These are phyloP conservation scores for Dittrichia graveolens DNA, from an alignment of 129 eudicot genomes.

Conservation along the genomic window DNA sequence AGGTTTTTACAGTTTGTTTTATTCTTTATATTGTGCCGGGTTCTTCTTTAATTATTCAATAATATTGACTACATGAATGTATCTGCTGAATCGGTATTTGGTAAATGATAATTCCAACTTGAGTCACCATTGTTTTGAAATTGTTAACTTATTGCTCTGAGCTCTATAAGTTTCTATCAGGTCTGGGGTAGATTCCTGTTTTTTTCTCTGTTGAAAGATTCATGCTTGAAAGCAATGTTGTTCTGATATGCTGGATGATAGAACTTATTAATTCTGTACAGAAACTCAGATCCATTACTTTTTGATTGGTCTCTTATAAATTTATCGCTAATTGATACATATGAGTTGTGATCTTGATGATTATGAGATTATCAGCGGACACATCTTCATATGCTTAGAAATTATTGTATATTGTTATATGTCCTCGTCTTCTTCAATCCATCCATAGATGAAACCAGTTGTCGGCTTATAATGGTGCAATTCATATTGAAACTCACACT, in stretches of 20 bases:
- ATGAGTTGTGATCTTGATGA: constrained; percentile 5
- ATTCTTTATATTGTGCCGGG: not conserved
- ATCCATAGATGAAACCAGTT: not conserved
- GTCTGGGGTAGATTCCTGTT: too few relatives aligned
- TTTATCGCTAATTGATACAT: not conserved
- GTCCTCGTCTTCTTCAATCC: not conserved
- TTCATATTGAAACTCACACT: not conserved
- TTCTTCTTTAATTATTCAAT: too few relatives aligned
- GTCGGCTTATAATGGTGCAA: not conserved
- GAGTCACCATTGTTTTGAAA: not conserved
- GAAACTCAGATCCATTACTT: not conserved
- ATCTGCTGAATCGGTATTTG: too few relatives aligned
- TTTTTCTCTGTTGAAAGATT: too few relatives aligned
- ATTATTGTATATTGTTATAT: constrained; percentile 1
- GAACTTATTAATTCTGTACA: not conserved
- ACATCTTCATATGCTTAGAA: constrained; percentile 11
- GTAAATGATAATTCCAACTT: too few relatives aligned
- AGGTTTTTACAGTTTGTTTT: not conserved
- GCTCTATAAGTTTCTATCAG: too few relatives aligned
- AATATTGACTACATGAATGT: too few relatives aligned
- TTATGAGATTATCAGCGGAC: not conserved
- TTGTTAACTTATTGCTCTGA: not conserved
- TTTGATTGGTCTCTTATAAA: not conserved
- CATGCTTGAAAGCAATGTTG: not conserved
- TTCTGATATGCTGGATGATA: not conserved